Conservation (phyloP, 495 filamentous ascomycete genomes). For the Aspergillus conjunctus region DNA sequence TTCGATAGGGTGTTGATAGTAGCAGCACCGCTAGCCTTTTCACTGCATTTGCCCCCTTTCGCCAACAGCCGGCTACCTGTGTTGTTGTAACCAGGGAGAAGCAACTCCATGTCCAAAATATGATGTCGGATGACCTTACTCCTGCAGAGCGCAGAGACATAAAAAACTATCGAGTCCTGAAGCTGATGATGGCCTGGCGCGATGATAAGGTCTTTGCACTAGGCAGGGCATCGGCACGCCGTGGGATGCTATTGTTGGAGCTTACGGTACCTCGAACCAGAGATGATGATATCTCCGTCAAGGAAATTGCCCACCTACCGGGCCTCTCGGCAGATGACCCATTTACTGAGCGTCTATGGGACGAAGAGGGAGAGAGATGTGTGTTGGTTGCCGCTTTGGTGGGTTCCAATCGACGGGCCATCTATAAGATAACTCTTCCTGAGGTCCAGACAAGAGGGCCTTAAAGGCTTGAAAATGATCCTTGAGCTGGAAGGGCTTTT, state of each 20-base stretch:
- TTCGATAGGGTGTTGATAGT: slow-evolving; percentile 1
- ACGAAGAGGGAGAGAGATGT: not conserved
- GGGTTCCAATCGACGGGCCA: not conserved
- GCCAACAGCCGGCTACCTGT: not conserved
- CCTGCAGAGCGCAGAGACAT: not conserved
- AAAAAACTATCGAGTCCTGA: slow-evolving; percentile 9
- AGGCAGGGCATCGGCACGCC: not conserved
- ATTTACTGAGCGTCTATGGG: not conserved
- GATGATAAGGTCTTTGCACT: slow-evolving; percentile 1
- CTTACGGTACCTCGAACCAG: not conserved
- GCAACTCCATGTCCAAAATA: not conserved
- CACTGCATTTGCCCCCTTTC: slow-evolving; percentile 4
- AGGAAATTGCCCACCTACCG: not conserved
- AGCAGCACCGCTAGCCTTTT: slow-evolving; percentile 11
- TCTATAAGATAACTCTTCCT: not conserved
- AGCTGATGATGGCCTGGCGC: not conserved
- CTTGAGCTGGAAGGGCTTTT: no score
- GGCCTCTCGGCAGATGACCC: slow-evolving; percentile 1
- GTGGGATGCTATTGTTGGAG: not conserved
- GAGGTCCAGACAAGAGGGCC: not conserved
- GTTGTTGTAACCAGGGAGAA: slow-evolving; percentile 3
- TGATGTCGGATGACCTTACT: not conserved
- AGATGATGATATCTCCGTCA: not conserved
- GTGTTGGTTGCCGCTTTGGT: slow-evolving; percentile 3
- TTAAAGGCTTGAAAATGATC: no score